Evolutionary conservation across 2,329 filamentous ascomycete genomes (phyloP).

Genomic region (Alternaria solani): DNA sequence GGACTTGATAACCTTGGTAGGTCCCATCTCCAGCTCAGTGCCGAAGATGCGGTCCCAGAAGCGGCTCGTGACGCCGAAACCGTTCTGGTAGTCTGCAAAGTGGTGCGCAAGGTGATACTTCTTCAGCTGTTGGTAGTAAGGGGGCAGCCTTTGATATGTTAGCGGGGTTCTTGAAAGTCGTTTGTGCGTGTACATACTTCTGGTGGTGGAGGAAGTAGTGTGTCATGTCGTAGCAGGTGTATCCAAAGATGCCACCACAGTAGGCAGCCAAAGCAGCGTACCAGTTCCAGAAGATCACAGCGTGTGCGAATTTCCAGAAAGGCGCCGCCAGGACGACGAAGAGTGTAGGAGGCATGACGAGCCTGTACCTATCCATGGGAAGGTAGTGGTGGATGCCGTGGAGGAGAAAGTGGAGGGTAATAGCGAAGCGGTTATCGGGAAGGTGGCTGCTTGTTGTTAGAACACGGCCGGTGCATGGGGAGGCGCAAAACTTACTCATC

Average conservation of each 20-base stretch:
- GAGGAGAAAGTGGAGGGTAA: conserved; percentile 90
- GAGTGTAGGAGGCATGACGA: conserved; percentile 94
- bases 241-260: conserved; percentile 92
- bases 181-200: conserved; percentile 63
- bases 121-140: conserved; percentile 91
- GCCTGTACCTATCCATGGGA: conserved; percentile 97
- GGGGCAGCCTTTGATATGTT: conserved; percentile 67
- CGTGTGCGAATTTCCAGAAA: conserved; percentile 91
- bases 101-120: conserved; percentile 98
- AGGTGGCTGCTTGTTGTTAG: conserved; percentile 68
- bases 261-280: conserved; percentile 78
- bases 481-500: conserved; percentile 72
- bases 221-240: conserved; percentile 94
- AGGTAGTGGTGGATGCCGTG: conserved; percentile 98
- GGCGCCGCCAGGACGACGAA: conserved; percentile 84
- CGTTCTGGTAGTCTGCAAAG: conserved; percentile 97
- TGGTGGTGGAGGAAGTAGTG: conserved; percentile 99
- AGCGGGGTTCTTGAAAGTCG: conserved; percentile 1
- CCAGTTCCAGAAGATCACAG: conserved; percentile 86
- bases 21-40: conserved; percentile 73
- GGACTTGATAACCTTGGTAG: conserved; percentile 61
- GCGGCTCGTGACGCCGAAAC: conserved; percentile 93
- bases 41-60: conserved; percentile 97
- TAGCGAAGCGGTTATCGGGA: conserved; percentile 86
- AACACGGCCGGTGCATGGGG: not conserved